Evolutionary conservation across 2,329 filamentous ascomycete species (phyloP).

Genomic region (Sordariomycetes sp.): DNA sequence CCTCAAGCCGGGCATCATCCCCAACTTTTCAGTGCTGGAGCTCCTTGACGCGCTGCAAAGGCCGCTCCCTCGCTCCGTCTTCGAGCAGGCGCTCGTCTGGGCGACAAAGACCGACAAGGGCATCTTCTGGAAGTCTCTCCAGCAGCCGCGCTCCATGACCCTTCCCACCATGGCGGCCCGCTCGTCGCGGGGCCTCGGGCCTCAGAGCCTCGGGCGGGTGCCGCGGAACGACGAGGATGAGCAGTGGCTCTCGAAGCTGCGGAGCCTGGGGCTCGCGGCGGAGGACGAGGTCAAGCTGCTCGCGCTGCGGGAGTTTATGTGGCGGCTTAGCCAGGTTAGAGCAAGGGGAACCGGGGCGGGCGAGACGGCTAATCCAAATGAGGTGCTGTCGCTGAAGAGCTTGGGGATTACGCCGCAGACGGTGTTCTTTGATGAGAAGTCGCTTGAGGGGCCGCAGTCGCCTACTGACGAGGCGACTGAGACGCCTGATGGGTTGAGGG

Average conservation of each 20-base stretch:
- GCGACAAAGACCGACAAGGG: constrained; percentile 69
- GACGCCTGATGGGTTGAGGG: constrained; percentile 19
- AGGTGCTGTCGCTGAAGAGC: constrained; percentile 61
- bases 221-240: constrained; percentile 85
- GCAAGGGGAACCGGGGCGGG: constrained; percentile 30
- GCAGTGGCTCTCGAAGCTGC: constrained; percentile 74
- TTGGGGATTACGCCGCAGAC: constrained; percentile 74
- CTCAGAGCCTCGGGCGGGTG: constrained; percentile 46
- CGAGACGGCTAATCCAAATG: constrained; percentile 31
- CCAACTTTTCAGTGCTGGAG: constrained; percentile 55
- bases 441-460: constrained; percentile 26
- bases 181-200: constrained; percentile 41
- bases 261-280: constrained; percentile 65
- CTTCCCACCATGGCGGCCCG: constrained; percentile 44
- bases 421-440: constrained; percentile 78
- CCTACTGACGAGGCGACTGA: constrained; percentile 11
- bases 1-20: constrained; percentile 57
- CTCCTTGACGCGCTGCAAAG: constrained; percentile 74
- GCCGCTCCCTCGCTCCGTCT: constrained; percentile 64
- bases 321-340: constrained; percentile 66
- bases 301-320: constrained; percentile 79
- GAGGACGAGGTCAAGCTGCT: constrained; percentile 89
- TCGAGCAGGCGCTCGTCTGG: constrained; percentile 81
- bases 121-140: constrained; percentile 73
- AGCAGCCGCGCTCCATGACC: constrained; percentile 48